Conservation (phyloP, 352 stramenopile species). For the Pythium plurisporium region DNA sequence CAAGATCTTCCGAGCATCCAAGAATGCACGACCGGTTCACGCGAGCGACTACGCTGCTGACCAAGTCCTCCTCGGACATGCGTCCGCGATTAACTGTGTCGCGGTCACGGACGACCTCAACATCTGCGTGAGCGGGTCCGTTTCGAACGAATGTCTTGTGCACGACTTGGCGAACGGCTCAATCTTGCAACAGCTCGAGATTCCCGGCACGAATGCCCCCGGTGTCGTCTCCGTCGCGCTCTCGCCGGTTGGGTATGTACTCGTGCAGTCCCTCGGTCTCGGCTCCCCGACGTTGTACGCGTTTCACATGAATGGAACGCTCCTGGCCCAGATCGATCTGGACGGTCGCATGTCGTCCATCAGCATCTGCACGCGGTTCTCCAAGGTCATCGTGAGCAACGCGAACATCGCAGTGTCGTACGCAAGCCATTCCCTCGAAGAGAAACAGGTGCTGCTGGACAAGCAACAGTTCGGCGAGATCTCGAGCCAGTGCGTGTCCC, state of each 20-base stretch:
- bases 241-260: slow-evolving; percentile 59
- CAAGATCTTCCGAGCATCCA: slow-evolving; percentile 67
- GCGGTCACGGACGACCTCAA: slow-evolving; percentile 65
- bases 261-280: slow-evolving; percentile 68
- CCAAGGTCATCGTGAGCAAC: slow-evolving; percentile 70
- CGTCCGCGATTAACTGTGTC: slow-evolving; percentile 56
- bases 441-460: slow-evolving; percentile 51
- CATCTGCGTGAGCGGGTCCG: slow-evolving; percentile 66
- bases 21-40: slow-evolving; percentile 56
- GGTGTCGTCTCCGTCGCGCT: slow-evolving; percentile 54
- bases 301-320: slow-evolving; percentile 68
- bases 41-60: slow-evolving; percentile 72
- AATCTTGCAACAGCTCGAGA: slow-evolving; percentile 49
- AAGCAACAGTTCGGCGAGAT: slow-evolving; percentile 45
- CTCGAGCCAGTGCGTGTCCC: slow-evolving; percentile 52
- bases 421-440: slow-evolving; percentile 41
- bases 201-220: slow-evolving; percentile 41
- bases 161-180: slow-evolving; percentile 63
- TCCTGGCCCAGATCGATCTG: slow-evolving; percentile 43
- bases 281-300: slow-evolving; percentile 49
- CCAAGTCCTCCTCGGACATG: slow-evolving; percentile 71
- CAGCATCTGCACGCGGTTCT: slow-evolving; percentile 56
- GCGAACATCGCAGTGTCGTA: slow-evolving; percentile 35
- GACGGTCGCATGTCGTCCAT: slow-evolving; percentile 42
- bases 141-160: slow-evolving; percentile 58